A percentile compares a stretch with the other conserved stretches of the same genome.
phyloP scores from a whole-genome alignment of 257 asterid genomes.

The Anisodus acutangulus region DNA sequence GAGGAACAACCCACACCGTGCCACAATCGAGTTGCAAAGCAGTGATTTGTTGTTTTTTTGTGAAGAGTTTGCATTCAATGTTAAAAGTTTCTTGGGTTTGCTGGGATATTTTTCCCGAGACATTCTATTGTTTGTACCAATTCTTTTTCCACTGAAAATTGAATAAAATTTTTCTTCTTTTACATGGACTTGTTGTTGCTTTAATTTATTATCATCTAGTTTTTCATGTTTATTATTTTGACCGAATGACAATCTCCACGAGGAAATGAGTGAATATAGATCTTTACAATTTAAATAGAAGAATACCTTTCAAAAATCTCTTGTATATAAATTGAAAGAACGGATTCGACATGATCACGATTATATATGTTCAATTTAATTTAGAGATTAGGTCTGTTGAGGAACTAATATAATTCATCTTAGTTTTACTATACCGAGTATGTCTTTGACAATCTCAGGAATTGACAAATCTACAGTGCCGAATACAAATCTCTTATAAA shows the following conservation, averaged over 20 bases:
- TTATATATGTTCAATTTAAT: no score
- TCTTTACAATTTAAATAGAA: no score
- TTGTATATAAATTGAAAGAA: no score
- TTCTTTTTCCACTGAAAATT: not conserved
- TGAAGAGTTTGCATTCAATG: not conserved
- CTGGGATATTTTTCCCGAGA: not conserved
- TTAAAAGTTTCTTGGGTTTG: not conserved
- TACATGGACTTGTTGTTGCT: not conserved
- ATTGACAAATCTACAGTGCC: no score
- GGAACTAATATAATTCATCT: no score
- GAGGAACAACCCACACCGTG: constrained; percentile 32
- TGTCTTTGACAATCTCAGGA: no score
- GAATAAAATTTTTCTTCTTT: not conserved
- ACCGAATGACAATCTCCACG: not conserved
- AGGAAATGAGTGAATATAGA: not conserved
- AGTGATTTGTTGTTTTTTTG: constrained; percentile 14
- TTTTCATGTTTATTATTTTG: not conserved
- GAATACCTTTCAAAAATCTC: no score
- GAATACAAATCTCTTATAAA: no score
- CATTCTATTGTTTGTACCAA: not conserved
- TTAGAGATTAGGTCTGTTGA: no score
- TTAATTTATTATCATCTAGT: not conserved
- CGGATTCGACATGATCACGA: no score
- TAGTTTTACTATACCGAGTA: no score
- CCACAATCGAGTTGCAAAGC: constrained; percentile 28